These are phyloP conservation scores for Petunia axillaris DNA, from an alignment of 257 asterid species.

Conservation along the genomic window DNA sequence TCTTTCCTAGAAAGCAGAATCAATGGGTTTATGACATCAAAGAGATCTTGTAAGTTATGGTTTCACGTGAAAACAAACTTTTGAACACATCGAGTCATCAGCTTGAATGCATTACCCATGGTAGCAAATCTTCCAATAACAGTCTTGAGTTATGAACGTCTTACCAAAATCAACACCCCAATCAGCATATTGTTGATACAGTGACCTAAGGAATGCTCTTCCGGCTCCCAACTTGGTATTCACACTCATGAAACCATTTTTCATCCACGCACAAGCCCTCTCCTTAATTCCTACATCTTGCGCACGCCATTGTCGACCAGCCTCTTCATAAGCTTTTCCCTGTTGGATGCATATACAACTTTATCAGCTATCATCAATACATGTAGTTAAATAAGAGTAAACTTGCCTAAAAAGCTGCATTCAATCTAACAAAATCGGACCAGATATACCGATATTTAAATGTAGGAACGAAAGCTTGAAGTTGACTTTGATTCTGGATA, in stretches of 20 bases:
- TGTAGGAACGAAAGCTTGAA: background rate
- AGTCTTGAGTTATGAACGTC: background rate
- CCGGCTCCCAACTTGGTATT: slow-evolving; percentile 82
- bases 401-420: slow-evolving; percentile 24
- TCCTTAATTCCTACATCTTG: slow-evolving; percentile 77
- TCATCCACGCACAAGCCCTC: slow-evolving; percentile 90
- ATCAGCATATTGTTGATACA: slow-evolving; percentile 83
- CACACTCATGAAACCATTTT: slow-evolving; percentile 91
- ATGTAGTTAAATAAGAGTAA: background rate
- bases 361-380: background rate
- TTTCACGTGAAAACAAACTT: slow-evolving; percentile 14
- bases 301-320: slow-evolving; percentile 71
- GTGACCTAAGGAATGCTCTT: slow-evolving; percentile 84
- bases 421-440: slow-evolving; percentile 4
- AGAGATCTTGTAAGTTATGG: background rate
- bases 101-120: background rate
- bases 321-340: slow-evolving; percentile 84
- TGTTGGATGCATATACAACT: slow-evolving; percentile 23
- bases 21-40: background rate
- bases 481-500: background rate
- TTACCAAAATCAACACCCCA: slow-evolving; percentile 99
- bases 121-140: background rate
- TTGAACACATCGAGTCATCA: background rate
- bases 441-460: slow-evolving; percentile 8
- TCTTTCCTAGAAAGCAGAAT: slow-evolving; percentile 13